Percentiles rank a stretch among this genome's conserved stretches.
Conservation (phyloP, 1,284 basidiomycete species). For the Volvariella volvacea region DNA sequence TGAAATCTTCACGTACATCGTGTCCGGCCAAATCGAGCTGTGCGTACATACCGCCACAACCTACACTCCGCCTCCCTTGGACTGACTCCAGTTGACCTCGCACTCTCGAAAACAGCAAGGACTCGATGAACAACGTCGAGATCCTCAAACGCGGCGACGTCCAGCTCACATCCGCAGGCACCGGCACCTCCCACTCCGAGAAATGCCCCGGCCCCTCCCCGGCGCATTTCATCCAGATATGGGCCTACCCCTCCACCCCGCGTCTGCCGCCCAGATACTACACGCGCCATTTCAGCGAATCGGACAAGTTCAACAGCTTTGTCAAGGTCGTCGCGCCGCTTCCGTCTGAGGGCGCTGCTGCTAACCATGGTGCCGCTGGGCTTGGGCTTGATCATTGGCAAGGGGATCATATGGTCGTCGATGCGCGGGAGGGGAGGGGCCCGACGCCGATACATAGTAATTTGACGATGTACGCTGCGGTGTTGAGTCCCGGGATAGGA, state of each 20-base stretch:
- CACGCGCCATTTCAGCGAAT: conserved; percentile 83
- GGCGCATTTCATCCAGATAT: conserved; percentile 87
- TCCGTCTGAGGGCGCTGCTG: too few species aligned
- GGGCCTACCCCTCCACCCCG: conserved; percentile 60
- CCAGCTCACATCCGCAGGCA: conserved; percentile 88
- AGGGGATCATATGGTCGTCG: conserved; percentile 38
- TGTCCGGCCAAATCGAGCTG: conserved; percentile 77
- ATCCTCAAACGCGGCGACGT: conserved; percentile 82
- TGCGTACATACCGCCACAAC: too few species aligned
- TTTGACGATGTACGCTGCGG: conserved; percentile 57
- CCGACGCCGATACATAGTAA: conserved; percentile 69
- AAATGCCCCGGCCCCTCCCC: conserved; percentile 50
- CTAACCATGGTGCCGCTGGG: too few species aligned
- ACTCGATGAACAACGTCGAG: conserved; percentile 88
- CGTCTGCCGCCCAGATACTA: conserved; percentile 72
- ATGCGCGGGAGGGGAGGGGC: conserved; percentile 59
- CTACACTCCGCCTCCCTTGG: neutral
- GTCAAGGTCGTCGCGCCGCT: conserved; percentile 68
- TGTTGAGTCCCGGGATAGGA: conserved; percentile 46
- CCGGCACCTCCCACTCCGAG: conserved; percentile 83
- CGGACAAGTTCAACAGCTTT: conserved; percentile 69
- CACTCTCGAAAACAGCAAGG: conserved; percentile 49
- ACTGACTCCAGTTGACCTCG: conserved; percentile 1
- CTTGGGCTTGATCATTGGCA: too few species aligned
- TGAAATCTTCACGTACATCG: conserved; percentile 89